phyloP scores from a whole-genome alignment of 179 eudicot genomes.

The Amaranthus tricolor region DNA sequence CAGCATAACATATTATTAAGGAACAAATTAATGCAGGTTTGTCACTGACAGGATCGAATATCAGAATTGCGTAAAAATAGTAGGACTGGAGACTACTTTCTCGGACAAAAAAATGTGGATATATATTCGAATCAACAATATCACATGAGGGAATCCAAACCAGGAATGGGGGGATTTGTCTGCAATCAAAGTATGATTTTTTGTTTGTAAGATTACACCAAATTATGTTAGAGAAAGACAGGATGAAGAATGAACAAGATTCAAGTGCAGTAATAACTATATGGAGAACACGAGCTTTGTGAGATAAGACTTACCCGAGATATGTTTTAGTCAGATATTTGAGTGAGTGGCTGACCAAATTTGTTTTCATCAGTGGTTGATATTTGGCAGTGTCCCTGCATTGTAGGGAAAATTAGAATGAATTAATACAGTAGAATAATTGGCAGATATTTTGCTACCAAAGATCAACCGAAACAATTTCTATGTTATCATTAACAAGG shows the following conservation, averaged over 20 bases:
- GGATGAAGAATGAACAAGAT: background rate
- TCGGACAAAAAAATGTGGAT: background rate
- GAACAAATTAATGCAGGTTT: too few relatives aligned
- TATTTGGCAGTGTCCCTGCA: slow-evolving; percentile 80
- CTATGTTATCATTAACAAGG: too few relatives aligned
- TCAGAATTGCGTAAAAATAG: too few relatives aligned
- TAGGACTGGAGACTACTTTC: too few relatives aligned
- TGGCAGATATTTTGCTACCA: background rate
- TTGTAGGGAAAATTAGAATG: background rate
- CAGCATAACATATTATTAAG: too few relatives aligned
- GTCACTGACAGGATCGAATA: too few relatives aligned
- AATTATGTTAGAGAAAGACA: background rate
- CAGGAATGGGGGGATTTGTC: background rate
- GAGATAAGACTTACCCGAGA: slow-evolving; percentile 60
- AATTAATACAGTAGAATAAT: background rate
- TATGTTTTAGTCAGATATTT: slow-evolving; percentile 56
- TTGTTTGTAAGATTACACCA: background rate
- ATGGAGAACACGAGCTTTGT: background rate
- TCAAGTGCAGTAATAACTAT: background rate
- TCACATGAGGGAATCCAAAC: background rate
- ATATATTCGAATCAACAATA: background rate
- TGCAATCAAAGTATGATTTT: background rate
- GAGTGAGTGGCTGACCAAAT: slow-evolving; percentile 75
- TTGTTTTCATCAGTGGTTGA: slow-evolving; percentile 75
- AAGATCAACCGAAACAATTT: background rate